These are phyloP conservation scores for Saturnispora sekii DNA, from an alignment of 805 yeast genomes.

Conservation along the genomic window DNA sequence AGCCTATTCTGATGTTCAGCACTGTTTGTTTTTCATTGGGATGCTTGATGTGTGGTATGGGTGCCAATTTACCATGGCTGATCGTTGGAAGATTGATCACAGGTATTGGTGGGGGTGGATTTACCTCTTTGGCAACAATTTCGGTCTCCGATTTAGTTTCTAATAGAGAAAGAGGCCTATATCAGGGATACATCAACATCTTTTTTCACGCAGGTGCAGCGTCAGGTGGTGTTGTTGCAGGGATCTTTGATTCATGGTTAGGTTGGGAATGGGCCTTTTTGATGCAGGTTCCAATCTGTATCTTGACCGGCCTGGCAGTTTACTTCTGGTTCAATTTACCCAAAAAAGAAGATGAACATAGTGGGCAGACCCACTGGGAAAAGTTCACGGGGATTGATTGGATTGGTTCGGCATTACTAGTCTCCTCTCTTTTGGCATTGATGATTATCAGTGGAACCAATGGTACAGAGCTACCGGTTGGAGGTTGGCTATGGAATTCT, in stretches of 20 bases:
- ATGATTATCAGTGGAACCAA: slow-evolving; percentile 60
- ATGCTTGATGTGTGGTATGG: slow-evolving; percentile 33
- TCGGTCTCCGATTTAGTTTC: slow-evolving; percentile 71
- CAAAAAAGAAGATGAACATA: slow-evolving; percentile 16
- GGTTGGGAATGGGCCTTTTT: slow-evolving; percentile 65
- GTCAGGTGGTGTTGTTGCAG: slow-evolving; percentile 58
- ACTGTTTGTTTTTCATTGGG: slow-evolving; percentile 29
- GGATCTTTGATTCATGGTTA: slow-evolving; percentile 37
- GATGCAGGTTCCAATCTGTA: slow-evolving; percentile 43
- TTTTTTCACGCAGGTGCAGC: slow-evolving; percentile 72
- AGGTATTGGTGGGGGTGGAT: slow-evolving; percentile 87
- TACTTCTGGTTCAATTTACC: slow-evolving; percentile 31
- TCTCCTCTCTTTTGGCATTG: slow-evolving; percentile 44
- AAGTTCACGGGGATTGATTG: slow-evolving; percentile 33
- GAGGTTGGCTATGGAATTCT: slow-evolving; percentile 33
- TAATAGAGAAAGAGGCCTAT: slow-evolving; percentile 65
- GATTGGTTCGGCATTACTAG: slow-evolving; percentile 50
- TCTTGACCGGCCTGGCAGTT: slow-evolving; percentile 32
- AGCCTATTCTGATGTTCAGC: slow-evolving; percentile 28
- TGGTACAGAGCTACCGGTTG: slow-evolving; percentile 44
- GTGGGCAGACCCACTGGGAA: slow-evolving; percentile 26
- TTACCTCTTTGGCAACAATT: slow-evolving; percentile 65
- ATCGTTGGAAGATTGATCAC: slow-evolving; percentile 58
- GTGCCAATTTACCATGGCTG: slow-evolving; percentile 33
- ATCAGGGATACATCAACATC: slow-evolving; percentile 74